Evolutionary conservation across 2,329 filamentous ascomycete species (phyloP).

Genomic region (Fusarium sterilihyphosum): DNA sequence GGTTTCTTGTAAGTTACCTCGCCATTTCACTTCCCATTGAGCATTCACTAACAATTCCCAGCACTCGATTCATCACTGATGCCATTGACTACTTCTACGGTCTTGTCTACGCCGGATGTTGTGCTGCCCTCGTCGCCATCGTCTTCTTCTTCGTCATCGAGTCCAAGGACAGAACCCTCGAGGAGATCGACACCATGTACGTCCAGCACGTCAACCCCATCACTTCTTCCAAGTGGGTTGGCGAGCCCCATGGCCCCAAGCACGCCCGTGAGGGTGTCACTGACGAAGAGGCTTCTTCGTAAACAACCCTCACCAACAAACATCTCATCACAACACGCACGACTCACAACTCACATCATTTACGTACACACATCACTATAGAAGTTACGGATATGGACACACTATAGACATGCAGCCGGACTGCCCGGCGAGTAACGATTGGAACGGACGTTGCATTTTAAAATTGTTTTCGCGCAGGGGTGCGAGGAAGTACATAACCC

Average conservation of each 20-base stretch:
- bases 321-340: not conserved
- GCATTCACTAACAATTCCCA: conserved; percentile 37
- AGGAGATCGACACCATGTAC: conserved; percentile 85
- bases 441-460: conserved; percentile 27
- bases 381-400: not conserved
- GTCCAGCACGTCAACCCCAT: conserved; percentile 61
- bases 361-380: not conserved
- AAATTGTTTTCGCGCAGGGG: conserved; percentile 2
- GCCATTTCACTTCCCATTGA: accelerated
- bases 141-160: conserved; percentile 83
- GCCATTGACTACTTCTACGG: conserved; percentile 76
- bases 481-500: conserved; percentile 12
- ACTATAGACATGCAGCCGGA: conserved; percentile 20
- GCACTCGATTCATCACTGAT: conserved; percentile 77
- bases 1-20: conserved; percentile 56
- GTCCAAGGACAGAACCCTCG: conserved; percentile 75
- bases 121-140: conserved; percentile 68
- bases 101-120: conserved; percentile 76
- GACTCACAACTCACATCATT: not conserved
- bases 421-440: conserved; percentile 27
- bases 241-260: conserved; percentile 14
- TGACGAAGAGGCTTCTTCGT: conserved; percentile 33
- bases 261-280: conserved; percentile 20
- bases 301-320: not conserved
- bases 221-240: conserved; percentile 50